Evolutionary conservation across 2,329 filamentous ascomycete species (phyloP).

Genomic region (Ciborinia camelliae): DNA sequence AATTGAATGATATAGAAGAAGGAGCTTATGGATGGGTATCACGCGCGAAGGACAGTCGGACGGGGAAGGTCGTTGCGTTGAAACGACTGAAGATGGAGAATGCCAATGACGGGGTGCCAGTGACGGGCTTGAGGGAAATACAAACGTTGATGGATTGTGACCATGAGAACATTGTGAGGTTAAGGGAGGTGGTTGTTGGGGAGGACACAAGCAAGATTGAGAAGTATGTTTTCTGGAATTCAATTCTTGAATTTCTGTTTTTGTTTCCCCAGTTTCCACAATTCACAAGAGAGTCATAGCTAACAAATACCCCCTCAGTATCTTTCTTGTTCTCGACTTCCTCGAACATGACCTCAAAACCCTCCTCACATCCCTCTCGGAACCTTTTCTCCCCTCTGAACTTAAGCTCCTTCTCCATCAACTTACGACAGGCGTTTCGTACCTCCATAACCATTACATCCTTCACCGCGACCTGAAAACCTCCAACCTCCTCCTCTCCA

Average conservation of each 20-base stretch:
- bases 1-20: constrained; percentile 95
- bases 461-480: constrained; percentile 92
- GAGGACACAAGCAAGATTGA: constrained; percentile 53
- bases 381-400: constrained; percentile 89
- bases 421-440: constrained; percentile 73
- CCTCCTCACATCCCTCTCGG: constrained; percentile 87
- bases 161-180: constrained; percentile 76
- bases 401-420: constrained; percentile 87
- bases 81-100: constrained; percentile 91
- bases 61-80: constrained; percentile 79
- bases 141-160: constrained; percentile 78
- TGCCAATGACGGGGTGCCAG: constrained; percentile 70
- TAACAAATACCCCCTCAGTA: constrained; percentile 48
- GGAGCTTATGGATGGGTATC: constrained; percentile 95
- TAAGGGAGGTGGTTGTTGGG: constrained; percentile 82
- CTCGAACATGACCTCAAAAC: constrained; percentile 95
- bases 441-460: constrained; percentile 87
- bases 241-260: constrained; percentile 18
- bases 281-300: constrained; percentile 1
- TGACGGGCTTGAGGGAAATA: constrained; percentile 91
- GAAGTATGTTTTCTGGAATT: constrained; percentile 43
- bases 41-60: constrained; percentile 69
- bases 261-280: not conserved
- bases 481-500: constrained; percentile 90
- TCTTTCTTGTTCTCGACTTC: constrained; percentile 96